Evolutionary conservation across 2,329 filamentous ascomycete genomes (phyloP), one percentile per base, ranked within the genome.

Genomic region (Fusarium abutilonis): DNA sequence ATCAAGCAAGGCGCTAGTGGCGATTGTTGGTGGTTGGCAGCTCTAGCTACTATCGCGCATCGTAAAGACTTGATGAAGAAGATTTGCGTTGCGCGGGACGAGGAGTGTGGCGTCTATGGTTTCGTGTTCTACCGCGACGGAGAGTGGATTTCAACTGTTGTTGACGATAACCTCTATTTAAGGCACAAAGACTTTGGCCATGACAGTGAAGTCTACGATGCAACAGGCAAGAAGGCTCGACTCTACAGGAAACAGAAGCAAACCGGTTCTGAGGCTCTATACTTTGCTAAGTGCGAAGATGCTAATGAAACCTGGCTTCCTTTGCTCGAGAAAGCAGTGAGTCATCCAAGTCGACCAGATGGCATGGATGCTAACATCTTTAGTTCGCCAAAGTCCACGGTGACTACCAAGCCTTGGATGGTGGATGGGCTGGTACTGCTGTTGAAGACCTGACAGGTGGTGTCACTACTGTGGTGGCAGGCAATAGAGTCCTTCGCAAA

Each of bases 261-360:
- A 73, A 89, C 83, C 0, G 89, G 89, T 5, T 90, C 87, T 0
- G 81, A 87, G 50, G 86, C 89, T 1, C 76, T 92, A 3, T 89
- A 88, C 71, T 92, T 91, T 74, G 86, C 88, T 4, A 85, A 86
- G 64, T 91, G 89, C 73, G 82, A 82, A 19, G 85, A 89, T 56
- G 79, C 82, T 1, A 90, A 91, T 68, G 89, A 91, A 73, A 92
- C 88, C 0, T 92, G 89, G 89, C 78, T 92, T 19, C 89, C 89
- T 0, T 75, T 92, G 42, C 80, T 92, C 2, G 89, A 91, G 67
- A 92, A 92, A 71, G 89, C 89, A 19, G 70, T 72, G 46, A 56
- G 70, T 67, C n/a, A 2, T 7, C 6, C 9, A 4, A 1, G 14
- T 4, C 0, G n/a, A 5, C 13, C 10, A 9, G 1, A 3, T 4